Evolutionary conservation across 257 asterid species (phyloP).

Genomic region (Penstemon eatonii): DNA sequence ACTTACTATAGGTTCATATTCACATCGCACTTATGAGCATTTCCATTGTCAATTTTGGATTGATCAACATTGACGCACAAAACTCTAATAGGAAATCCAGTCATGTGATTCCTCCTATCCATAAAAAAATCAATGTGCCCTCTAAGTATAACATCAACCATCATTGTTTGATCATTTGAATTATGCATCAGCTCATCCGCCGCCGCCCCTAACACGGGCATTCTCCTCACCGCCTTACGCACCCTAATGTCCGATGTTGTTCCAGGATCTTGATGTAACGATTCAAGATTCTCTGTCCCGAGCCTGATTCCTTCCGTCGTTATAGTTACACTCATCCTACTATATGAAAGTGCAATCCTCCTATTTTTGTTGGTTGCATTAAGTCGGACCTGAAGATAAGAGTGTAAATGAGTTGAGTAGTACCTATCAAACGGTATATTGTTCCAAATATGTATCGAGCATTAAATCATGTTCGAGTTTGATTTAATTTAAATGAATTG

Average conservation of each 20-base stretch:
- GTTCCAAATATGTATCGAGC: too few species aligned
- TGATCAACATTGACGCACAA: conserved; percentile 39
- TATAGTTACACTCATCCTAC: background rate
- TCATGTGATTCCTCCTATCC: conserved; percentile 25
- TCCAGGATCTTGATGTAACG: conserved; percentile 1
- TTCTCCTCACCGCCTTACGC: background rate
- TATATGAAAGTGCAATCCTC: background rate
- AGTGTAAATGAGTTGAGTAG: too few species aligned
- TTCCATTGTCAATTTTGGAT: conserved; percentile 36
- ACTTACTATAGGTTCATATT: conserved; percentile 24
- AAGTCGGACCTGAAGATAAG: background rate
- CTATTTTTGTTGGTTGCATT: conserved; percentile 5
- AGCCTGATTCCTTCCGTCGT: conserved; percentile 1
- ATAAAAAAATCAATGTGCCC: conserved; percentile 5
- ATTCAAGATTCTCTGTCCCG: background rate
- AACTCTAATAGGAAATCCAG: conserved; percentile 33
- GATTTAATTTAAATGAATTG: too few species aligned
- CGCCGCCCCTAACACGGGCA: background rate
- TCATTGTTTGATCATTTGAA: conserved; percentile 3
- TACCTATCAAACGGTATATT: too few species aligned
- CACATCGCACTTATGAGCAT: conserved; percentile 31
- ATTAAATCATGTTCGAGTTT: too few species aligned
- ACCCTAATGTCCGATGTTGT: background rate
- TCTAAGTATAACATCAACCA: background rate
- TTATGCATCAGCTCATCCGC: background rate